Percentiles rank a stretch among this genome's conserved stretches.
Evolutionary conservation across 345 rosid genomes (phyloP).

Genomic region (Pistacia integerrima): DNA sequence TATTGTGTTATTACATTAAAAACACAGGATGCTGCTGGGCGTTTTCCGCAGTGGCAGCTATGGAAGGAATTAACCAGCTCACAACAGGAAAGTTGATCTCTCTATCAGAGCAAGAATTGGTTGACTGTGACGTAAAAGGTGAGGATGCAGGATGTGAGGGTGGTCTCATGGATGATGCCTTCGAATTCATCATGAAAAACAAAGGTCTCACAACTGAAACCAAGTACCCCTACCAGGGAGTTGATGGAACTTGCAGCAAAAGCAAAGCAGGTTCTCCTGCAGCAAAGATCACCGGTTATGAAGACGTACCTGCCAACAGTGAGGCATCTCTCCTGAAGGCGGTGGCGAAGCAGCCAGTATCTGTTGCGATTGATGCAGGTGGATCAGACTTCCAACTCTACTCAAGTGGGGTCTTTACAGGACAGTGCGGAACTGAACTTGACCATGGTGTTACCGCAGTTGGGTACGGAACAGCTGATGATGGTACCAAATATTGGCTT

Average conservation of each 20-base stretch:
- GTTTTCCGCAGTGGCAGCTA: conserved; percentile 26
- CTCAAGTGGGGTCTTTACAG: conserved; percentile 20
- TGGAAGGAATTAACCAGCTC: conserved; percentile 17
- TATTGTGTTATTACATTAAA: background rate
- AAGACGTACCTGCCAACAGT: conserved; percentile 21
- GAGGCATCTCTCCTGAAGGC: conserved; percentile 30
- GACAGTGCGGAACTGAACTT: conserved; percentile 22
- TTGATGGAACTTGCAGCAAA: conserved; percentile 23
- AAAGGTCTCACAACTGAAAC: conserved; percentile 31
- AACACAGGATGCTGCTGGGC: conserved; percentile 29
- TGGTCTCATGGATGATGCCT: conserved; percentile 37
- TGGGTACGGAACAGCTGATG: conserved; percentile 18
- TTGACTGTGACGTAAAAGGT: conserved; percentile 32
- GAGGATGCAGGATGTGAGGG: conserved; percentile 35
- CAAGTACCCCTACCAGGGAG: conserved; percentile 27
- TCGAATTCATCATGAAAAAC: conserved; percentile 30
- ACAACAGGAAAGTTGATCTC: conserved; percentile 24
- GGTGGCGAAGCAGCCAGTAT: conserved; percentile 17
- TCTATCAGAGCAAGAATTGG: conserved; percentile 35
- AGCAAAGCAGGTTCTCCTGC: conserved; percentile 10
- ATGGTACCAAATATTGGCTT: conserved; percentile 28
- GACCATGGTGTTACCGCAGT: conserved; percentile 26
- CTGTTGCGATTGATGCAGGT: conserved; percentile 30
- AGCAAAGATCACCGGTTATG: conserved; percentile 23
- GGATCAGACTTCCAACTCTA: conserved; percentile 25